phyloP scores from a whole-genome alignment of 768 basidiomycete genomes.

The Tylopilus plumbeoviolaceoides region DNA sequence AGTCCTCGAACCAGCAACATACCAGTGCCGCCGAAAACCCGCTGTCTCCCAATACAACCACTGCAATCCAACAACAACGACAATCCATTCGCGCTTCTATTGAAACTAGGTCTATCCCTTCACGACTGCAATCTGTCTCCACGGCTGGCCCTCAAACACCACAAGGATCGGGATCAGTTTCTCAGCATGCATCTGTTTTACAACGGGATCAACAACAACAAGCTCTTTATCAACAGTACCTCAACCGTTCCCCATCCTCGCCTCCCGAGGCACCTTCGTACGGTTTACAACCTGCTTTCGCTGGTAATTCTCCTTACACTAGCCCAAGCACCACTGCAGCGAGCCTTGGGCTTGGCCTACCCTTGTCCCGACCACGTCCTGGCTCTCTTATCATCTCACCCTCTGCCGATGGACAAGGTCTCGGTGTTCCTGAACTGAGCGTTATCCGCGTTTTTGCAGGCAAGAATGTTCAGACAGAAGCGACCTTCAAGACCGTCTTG shows the following conservation, averaged over 20 bases:
- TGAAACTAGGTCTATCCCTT: slow-evolving; percentile 20
- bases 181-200: slow-evolving; percentile 57
- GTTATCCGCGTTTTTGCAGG: slow-evolving; percentile 97
- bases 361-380: slow-evolving; percentile 58
- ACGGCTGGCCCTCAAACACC: slow-evolving; percentile 27
- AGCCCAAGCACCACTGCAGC: slow-evolving; percentile 39
- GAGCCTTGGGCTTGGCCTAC: slow-evolving; percentile 45
- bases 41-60: slow-evolving; percentile 50
- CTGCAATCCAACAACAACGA: slow-evolving; percentile 59
- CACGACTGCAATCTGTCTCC: slow-evolving; percentile 22
- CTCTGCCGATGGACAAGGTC: slow-evolving; percentile 55
- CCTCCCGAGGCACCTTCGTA: slow-evolving; percentile 73
- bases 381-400: slow-evolving; percentile 73
- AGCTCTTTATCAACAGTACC: slow-evolving; percentile 82
- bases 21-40: slow-evolving; percentile 21
- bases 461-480: slow-evolving; percentile 83
- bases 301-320: slow-evolving; percentile 40
- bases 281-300: slow-evolving; percentile 69
- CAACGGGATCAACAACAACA: slow-evolving; percentile 89
- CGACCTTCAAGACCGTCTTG: slow-evolving; percentile 97
- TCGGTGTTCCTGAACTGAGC: slow-evolving; percentile 75
- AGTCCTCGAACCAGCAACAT: slow-evolving; percentile 44
- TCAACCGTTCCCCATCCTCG: slow-evolving; percentile 79
- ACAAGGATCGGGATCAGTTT: slow-evolving; percentile 41
- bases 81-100: slow-evolving; percentile 24